Percentiles rank a stretch among this genome's conserved stretches.
Conservation (phyloP, 2,329 filamentous ascomycete genomes). For the Didymella segeticola region DNA sequence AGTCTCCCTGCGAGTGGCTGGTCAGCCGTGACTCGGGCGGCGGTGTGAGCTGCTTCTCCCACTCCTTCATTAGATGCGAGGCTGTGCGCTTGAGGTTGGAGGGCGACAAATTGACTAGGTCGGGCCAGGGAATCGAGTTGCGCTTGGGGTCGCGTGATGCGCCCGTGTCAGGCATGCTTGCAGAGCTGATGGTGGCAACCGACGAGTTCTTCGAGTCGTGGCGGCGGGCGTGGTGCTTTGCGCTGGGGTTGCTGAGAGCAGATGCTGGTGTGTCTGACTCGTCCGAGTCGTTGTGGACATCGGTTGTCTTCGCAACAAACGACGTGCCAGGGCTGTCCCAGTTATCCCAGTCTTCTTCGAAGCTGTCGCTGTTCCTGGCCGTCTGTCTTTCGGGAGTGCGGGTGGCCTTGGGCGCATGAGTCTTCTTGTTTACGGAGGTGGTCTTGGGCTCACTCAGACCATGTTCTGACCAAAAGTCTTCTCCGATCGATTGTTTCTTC, state of each 20-base stretch:
- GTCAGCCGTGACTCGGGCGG: constrained; percentile 43
- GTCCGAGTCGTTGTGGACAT: constrained; percentile 52
- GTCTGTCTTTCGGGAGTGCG: constrained; percentile 49
- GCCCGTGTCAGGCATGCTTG: constrained; percentile 31
- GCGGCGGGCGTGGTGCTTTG: constrained; percentile 55
- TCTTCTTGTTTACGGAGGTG: constrained; percentile 46
- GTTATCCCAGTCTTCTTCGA: constrained; percentile 62
- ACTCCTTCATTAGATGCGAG: constrained; percentile 86
- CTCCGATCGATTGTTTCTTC: constrained; percentile 46
- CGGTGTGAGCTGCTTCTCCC: constrained; percentile 78
- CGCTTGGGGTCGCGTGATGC: constrained; percentile 39
- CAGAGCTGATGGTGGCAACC: constrained; percentile 42
- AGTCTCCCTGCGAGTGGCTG: constrained; percentile 44
- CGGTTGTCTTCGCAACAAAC: constrained; percentile 47
- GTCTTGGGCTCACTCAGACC: constrained; percentile 50
- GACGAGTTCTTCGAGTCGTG: constrained; percentile 49
- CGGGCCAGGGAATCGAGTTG: constrained; percentile 66
- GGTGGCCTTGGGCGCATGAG: constrained; percentile 46
- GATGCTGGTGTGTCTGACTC: constrained; percentile 58
- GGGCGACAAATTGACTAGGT: constrained; percentile 74
- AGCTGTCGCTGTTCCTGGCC: constrained; percentile 50
- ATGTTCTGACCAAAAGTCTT: constrained; percentile 54
- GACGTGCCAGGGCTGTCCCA: constrained; percentile 60
- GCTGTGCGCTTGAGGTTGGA: constrained; percentile 82
- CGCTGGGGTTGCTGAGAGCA: constrained; percentile 59